Evolutionary conservation across 1,284 basidiomycete species (phyloP), one percentile per base, ranked within the genome.

Genomic region (Agroathelia rolfsii): DNA sequence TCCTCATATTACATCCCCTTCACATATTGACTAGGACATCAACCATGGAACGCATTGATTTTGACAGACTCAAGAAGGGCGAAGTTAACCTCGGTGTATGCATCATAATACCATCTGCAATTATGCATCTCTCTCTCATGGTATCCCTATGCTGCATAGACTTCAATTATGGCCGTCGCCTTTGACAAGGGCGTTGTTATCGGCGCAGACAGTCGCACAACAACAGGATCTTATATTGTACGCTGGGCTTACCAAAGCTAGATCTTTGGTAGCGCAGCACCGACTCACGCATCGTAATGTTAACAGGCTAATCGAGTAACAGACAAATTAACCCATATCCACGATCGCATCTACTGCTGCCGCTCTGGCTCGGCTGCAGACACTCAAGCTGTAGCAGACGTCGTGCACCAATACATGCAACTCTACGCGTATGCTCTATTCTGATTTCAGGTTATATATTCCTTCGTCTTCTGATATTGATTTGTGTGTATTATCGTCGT

Each of bases 101-200:
- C 69, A 6, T 15, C 13, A 11, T 17, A 11, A 33, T 24, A 3
- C n/a, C 2, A 20, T 21, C 5, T 15, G 29, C 39, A 3, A 16
- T 28, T 11, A 0, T 29, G 8, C 15, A 24, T 26, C 29, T n/a
- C 10, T 24, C 12, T 22, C 32, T 10, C 11, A 31, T 32, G 6
- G 34, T 27, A 29, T 24, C 36, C 17, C 43, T 33, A 25, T 26
- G 28, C 16, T n/a, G 30, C 21, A 32, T 38, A 93, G 85, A 99
- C 94, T 35, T 97, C 94, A 30, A 99, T 99, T 59, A 98, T 98
- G 95, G 94, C 94, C 34, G 94, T 98, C 43, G 87, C 92, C 46
- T 99, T 97, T 65, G 72, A 90, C 26, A 79, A 77, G 24, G 94
- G 94, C 31, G 94, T 99, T 37, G 80, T 99, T 44, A 79, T 99